Percentiles rank a stretch among this genome's conserved stretches.
Conservation (phyloP, 495 filamentous ascomycete genomes). For the Glutinoglossum americanum region DNA sequence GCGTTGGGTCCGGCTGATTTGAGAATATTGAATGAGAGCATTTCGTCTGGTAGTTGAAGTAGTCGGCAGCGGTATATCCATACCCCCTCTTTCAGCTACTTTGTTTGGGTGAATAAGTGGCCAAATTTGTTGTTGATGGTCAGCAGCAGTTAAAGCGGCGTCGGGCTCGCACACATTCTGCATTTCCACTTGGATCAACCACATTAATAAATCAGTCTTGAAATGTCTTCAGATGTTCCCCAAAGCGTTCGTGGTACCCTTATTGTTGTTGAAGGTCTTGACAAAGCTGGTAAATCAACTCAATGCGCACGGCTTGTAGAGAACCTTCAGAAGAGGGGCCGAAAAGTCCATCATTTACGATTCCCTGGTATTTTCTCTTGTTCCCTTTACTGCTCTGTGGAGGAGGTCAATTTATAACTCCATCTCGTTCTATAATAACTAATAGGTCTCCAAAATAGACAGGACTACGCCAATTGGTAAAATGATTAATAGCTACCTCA, state of each 20-base stretch:
- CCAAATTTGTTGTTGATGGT: too few relatives aligned
- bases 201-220: neutral
- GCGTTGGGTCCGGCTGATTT: slow-evolving; percentile 12
- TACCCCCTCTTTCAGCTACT: neutral
- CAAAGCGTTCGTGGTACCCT: slow-evolving; percentile 32
- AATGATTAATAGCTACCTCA: slow-evolving; percentile 76
- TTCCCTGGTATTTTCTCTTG: slow-evolving; percentile 75
- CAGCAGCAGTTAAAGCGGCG: neutral
- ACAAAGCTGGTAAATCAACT: slow-evolving; percentile 87
- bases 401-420: neutral
- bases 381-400: neutral
- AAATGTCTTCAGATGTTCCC: neutral
- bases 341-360: slow-evolving; percentile 48
- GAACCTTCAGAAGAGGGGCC: slow-evolving; percentile 36
- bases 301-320: slow-evolving; percentile 58
- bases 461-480: slow-evolving; percentile 73
- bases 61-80: neutral
- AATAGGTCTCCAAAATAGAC: slow-evolving; percentile 27
- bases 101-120: neutral
- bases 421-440: neutral
- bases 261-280: slow-evolving; percentile 82
- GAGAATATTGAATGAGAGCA: slow-evolving; percentile 19
- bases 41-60: slow-evolving; percentile 10
- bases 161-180: neutral
- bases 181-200: neutral